A percentile compares a stretch with the other conserved stretches of the same genome.
Conservation (phyloP, 192 early-diverging fungal genomes). For the Mortierella hygrophila region DNA sequence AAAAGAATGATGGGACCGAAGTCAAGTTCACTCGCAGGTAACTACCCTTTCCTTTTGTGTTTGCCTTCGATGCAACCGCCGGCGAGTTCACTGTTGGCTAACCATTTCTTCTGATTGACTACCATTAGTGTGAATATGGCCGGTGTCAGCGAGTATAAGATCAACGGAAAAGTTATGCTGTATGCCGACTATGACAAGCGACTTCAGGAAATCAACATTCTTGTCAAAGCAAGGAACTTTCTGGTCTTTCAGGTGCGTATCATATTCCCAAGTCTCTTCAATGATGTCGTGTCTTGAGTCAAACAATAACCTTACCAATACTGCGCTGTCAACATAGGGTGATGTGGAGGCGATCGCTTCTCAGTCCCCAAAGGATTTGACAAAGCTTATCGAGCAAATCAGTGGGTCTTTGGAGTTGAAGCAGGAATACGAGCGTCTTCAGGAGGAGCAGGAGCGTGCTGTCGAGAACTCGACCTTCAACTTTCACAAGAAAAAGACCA, state of each 20-base stretch:
- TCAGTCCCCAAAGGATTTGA: constrained; percentile 95
- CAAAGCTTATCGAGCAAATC: constrained; percentile 95
- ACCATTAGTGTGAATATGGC: constrained; percentile 62
- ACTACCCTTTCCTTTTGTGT: background rate
- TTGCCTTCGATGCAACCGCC: background rate
- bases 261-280: constrained; percentile 25
- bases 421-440: constrained; percentile 88
- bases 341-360: constrained; percentile 97
- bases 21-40: constrained; percentile 82
- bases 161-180: constrained; percentile 81
- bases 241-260: constrained; percentile 88
- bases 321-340: constrained; percentile 59
- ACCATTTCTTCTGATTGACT: background rate
- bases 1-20: constrained; percentile 71
- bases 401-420: constrained; percentile 94
- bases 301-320: background rate
- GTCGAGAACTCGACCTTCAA: constrained; percentile 90
- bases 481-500: constrained; percentile 91
- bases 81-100: background rate
- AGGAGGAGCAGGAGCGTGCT: constrained; percentile 84
- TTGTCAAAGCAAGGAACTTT: constrained; percentile 97
- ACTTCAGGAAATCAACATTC: constrained; percentile 90
- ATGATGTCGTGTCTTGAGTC: background rate
- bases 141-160: constrained; percentile 90
- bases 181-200: constrained; percentile 81